Evolutionary conservation across 2,329 filamentous ascomycete species (phyloP), one percentile per base, ranked within the genome.

Genomic region (Fonsecaea pedrosoi): DNA sequence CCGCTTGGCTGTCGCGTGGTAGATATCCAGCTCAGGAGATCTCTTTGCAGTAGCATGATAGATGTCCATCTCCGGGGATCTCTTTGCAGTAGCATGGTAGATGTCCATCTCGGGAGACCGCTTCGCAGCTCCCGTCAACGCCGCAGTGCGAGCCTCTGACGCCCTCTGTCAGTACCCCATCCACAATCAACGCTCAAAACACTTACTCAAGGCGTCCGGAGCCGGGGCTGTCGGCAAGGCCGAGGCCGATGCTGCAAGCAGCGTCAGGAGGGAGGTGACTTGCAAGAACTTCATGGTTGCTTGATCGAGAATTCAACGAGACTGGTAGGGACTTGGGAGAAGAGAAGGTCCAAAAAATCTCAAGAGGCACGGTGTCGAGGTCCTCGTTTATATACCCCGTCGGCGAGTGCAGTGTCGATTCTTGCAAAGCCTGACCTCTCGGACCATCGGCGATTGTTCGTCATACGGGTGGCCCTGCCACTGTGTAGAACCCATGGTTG

Each of bases 231-330:
- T 55, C 8, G 53, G 53, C 53, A 55, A n/a, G 30, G 53, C 53
- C 8, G 53, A 55, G 15, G 53, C 53, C 53, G 53, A 55, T n/a
- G 53, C 53, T 18, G 53, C 53, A 55, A 55, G 53, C 53, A 55
- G 53, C 34, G 53, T 35, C 10, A 55, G 30, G n/a, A 55, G 34
- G n/a, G 53, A 55, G 21, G 30, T 55, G 12, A 55, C 34, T 55
- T 55, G 53, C 53, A 55, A 7, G 53, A 55, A 55, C 18, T 55
- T 55, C 53, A 55, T 55, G 53, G 34, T 55, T 34, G 30, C 53
- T n/a, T 25, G 18, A 10, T 2, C 18, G 21, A 6, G 38, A 15
- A 5, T 8, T n/a, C 10, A 50, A 12, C 45, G 9, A 3, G 45
- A 50, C 4, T 1, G 45, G 18, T 5, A 25, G 45, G 30, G 18